phyloP scores from a whole-genome alignment of 2,329 filamentous ascomycete genomes.

The Trichoderma aggressivum region DNA sequence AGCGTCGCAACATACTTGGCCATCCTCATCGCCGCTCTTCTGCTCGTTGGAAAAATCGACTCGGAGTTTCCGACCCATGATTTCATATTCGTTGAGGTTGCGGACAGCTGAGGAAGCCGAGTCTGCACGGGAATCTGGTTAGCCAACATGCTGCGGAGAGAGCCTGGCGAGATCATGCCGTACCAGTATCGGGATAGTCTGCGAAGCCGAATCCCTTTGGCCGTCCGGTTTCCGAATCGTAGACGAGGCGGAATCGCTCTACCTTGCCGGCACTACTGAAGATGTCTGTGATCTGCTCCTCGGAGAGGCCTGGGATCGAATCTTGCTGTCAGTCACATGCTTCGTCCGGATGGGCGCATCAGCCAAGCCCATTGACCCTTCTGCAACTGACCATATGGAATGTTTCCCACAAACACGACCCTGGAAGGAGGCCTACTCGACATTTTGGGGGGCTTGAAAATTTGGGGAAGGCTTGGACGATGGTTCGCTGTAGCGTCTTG shows the following conservation, averaged over 20 bases:
- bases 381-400: conserved; percentile 64
- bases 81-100: conserved; percentile 91
- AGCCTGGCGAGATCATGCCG: conserved; percentile 12
- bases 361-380: background rate
- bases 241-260: conserved; percentile 86
- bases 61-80: conserved; percentile 89
- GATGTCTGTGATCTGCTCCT: conserved; percentile 93
- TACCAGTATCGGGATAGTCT: conserved; percentile 89
- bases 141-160: conserved; percentile 18
- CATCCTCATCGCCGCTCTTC: conserved; percentile 61
- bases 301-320: conserved; percentile 71
- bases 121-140: conserved; percentile 39
- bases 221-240: conserved; percentile 90
- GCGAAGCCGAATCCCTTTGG: conserved; percentile 97
- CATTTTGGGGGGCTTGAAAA: conserved; percentile 41
- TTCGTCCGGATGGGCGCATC: background rate
- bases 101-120: conserved; percentile 90
- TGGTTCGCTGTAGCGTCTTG: background rate
- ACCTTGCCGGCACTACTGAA: conserved; percentile 89
- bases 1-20: conserved; percentile 20
- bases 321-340: conserved; percentile 23
- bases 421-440: conserved; percentile 72
- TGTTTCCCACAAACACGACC: conserved; percentile 82
- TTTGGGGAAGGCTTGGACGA: background rate
- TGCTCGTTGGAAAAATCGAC: conserved; percentile 97